These are phyloP conservation scores for Aspergillus neoniger DNA, from an alignment of 2,329 filamentous ascomycete species.

Conservation along the genomic window DNA sequence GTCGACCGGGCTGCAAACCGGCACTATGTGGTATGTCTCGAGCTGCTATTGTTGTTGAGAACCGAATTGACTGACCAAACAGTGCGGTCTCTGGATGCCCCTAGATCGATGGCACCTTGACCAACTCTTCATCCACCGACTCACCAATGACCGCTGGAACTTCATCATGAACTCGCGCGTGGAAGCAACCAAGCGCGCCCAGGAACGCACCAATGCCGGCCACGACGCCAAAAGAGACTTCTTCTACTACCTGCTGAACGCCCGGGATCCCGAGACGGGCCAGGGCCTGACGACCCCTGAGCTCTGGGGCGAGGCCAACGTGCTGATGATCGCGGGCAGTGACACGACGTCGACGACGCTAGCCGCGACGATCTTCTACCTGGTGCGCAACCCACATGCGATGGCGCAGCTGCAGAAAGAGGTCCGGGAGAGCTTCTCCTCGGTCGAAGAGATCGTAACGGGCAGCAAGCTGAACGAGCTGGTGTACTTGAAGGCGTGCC, in stretches of 20 bases:
- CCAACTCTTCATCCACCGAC: slow-evolving; percentile 66
- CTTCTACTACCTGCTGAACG: slow-evolving; percentile 73
- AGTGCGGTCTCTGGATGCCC: slow-evolving; percentile 73
- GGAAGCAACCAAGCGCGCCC: slow-evolving; percentile 67
- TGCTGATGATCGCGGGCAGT: slow-evolving; percentile 71
- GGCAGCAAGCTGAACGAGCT: slow-evolving; percentile 38
- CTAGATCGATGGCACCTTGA: slow-evolving; percentile 67
- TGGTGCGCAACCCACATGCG: slow-evolving; percentile 36
- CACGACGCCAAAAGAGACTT: slow-evolving; percentile 71
- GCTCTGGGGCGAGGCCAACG: slow-evolving; percentile 70
- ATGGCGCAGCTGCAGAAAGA: slow-evolving; percentile 38
- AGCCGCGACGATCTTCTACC: slow-evolving; percentile 45
- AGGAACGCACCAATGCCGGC: slow-evolving; percentile 57
- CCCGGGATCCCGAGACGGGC: slow-evolving; percentile 70
- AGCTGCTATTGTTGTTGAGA: neutral
- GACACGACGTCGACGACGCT: slow-evolving; percentile 70
- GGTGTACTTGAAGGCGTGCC: slow-evolving; percentile 44
- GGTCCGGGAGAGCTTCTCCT: slow-evolving; percentile 37
- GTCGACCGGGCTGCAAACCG: slow-evolving; percentile 68
- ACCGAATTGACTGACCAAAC: neutral
- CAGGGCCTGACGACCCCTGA: slow-evolving; percentile 66
- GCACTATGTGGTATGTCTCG: slow-evolving; percentile 61
- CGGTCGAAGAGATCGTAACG: slow-evolving; percentile 41
- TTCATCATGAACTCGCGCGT: slow-evolving; percentile 72
- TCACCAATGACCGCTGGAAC: slow-evolving; percentile 66